phyloP scores from a whole-genome alignment of 1,284 basidiomycete genomes.

The Moniliophthora roreri region DNA sequence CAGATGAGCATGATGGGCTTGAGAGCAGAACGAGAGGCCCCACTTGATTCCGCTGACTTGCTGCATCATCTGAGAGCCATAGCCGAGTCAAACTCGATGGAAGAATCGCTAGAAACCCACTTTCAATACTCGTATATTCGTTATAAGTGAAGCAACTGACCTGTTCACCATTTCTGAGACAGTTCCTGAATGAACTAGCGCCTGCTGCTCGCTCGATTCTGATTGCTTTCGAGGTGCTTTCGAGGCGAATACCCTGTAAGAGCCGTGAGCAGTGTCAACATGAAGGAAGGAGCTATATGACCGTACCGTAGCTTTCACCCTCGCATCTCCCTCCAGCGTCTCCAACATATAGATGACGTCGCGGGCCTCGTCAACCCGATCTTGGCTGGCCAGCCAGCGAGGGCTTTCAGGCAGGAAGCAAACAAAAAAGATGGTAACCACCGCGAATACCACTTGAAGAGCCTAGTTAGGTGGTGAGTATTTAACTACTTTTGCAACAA shows the following conservation, averaged over 20 bases:
- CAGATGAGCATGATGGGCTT: too few relatives aligned
- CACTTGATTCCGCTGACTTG: conserved; percentile 22
- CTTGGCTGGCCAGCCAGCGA: conserved; percentile 20
- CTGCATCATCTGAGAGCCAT: conserved; percentile 18
- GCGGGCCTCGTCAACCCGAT: conserved; percentile 19
- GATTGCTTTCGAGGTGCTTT: conserved; percentile 17
- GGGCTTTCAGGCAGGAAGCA: conserved; percentile 12
- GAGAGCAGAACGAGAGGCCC: conserved; percentile 12
- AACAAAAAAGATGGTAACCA: conserved; percentile 18
- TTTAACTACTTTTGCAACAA: too few relatives aligned
- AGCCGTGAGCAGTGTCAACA: too few relatives aligned
- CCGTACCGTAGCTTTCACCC: conserved; percentile 2
- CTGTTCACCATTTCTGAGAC: conserved; percentile 19
- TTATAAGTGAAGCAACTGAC: too few relatives aligned
- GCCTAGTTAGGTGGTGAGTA: background rate
- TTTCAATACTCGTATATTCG: too few relatives aligned
- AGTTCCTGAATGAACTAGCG: conserved; percentile 19
- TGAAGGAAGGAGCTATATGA: background rate
- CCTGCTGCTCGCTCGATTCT: conserved; percentile 13
- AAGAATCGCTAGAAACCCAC: conserved; percentile 13
- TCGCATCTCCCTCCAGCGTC: background rate
- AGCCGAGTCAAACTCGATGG: conserved; percentile 21
- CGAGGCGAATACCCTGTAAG: conserved; percentile 15
- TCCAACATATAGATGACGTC: conserved; percentile 18
- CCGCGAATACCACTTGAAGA: conserved; percentile 17